Conservation (phyloP, 768 basidiomycete genomes). For the Kwoniella mangroviensis region DNA sequence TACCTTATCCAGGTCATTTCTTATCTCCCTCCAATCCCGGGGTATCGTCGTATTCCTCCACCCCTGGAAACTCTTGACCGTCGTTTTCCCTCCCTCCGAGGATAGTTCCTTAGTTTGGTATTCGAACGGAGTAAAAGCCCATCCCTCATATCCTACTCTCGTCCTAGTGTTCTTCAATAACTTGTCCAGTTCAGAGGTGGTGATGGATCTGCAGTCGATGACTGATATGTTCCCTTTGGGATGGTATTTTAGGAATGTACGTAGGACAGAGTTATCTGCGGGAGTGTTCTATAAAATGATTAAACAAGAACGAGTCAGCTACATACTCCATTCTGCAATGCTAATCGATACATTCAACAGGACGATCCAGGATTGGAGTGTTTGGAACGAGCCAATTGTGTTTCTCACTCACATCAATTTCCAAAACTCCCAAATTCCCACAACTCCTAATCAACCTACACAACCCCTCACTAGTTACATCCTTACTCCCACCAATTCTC, state of each 20-base stretch:
- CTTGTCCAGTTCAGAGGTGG: conserved; percentile 17
- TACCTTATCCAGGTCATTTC: neutral
- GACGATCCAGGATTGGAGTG: too few relatives aligned
- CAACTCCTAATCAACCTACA: conserved; percentile 70
- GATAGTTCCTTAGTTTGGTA: conserved; percentile 23
- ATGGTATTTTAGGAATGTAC: conserved; percentile 26
- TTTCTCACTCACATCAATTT: conserved; percentile 64
- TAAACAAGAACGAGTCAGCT: neutral
- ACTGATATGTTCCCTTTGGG: conserved; percentile 27
- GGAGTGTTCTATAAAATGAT: conserved; percentile 47
- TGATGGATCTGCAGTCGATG: conserved; percentile 41
- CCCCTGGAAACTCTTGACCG: conserved; percentile 42
- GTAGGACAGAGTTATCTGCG: conserved; percentile 36
- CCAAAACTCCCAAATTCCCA: conserved; percentile 67
- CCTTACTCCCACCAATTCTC: conserved; percentile 63
- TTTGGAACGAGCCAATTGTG: too few relatives aligned
- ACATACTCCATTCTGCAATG: neutral
- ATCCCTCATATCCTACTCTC: conserved; percentile 24
- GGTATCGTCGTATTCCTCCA: conserved; percentile 38
- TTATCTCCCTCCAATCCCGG: conserved; percentile 25
- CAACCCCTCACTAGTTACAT: conserved; percentile 70
- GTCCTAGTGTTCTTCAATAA: conserved; percentile 18
- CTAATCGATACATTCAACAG: neutral
- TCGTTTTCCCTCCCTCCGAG: conserved; percentile 7
- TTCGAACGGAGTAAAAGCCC: conserved; percentile 28